Conservation (phyloP, 2,329 filamentous ascomycete genomes). For the Fusarium sp. region DNA sequence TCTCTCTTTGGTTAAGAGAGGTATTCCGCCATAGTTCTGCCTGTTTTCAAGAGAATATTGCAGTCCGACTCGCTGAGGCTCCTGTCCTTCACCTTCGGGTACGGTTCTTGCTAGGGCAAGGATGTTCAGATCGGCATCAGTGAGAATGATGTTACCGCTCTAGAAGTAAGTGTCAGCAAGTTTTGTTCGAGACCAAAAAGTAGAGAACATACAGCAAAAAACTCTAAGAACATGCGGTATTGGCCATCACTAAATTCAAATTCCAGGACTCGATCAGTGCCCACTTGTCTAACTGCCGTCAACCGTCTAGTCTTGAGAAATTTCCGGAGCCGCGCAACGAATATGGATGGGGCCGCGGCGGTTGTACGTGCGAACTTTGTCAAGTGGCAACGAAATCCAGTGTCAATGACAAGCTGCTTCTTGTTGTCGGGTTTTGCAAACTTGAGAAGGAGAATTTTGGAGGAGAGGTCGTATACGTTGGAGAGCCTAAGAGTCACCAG, state of each 20-base stretch:
- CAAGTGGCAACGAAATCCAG: slow-evolving; percentile 94
- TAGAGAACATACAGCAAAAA: slow-evolving; percentile 76
- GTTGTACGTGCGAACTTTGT: slow-evolving; percentile 91
- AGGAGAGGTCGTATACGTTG: slow-evolving; percentile 96
- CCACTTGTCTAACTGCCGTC: slow-evolving; percentile 84
- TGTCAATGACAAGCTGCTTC: slow-evolving; percentile 92
- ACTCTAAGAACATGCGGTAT: slow-evolving; percentile 90
- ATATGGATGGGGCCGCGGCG: slow-evolving; percentile 83
- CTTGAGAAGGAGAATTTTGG: slow-evolving; percentile 94
- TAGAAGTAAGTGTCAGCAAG: slow-evolving; percentile 36
- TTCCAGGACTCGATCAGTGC: slow-evolving; percentile 93
- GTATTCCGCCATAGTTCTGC: slow-evolving; percentile 84
- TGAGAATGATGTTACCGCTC: slow-evolving; percentile 93
- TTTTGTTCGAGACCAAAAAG: neutral
- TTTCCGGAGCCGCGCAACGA: slow-evolving; percentile 88
- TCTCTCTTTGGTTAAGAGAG: slow-evolving; percentile 78
- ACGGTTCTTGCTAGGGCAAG: slow-evolving; percentile 84
- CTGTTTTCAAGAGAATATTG: slow-evolving; percentile 84
- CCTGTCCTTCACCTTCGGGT: slow-evolving; percentile 82
- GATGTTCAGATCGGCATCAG: slow-evolving; percentile 85
- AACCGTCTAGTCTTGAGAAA: slow-evolving; percentile 87
- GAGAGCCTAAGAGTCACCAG: slow-evolving; percentile 84
- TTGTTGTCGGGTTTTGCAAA: slow-evolving; percentile 91
- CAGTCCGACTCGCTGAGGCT: slow-evolving; percentile 80
- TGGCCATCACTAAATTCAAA: slow-evolving; percentile 92